phyloP scores from a whole-genome alignment of 2,329 filamentous ascomycete genomes.

The Colletotrichum eleusines region DNA sequence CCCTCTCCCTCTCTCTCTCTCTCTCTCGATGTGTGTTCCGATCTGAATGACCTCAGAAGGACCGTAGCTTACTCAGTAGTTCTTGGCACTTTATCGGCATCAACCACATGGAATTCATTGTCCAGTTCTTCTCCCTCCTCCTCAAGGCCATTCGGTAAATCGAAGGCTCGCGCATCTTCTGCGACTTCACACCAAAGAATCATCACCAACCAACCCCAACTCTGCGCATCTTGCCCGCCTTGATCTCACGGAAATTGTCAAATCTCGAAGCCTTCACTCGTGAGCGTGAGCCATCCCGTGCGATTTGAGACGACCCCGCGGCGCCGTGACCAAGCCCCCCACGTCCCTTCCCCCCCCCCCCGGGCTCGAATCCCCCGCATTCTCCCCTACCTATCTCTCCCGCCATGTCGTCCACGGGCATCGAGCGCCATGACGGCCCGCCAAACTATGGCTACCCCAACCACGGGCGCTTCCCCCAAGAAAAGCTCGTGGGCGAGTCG shows the following conservation, averaged over 20 bases:
- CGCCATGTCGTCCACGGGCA: conserved; percentile 44
- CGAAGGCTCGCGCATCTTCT: not conserved
- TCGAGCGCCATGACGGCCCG: conserved; percentile 38
- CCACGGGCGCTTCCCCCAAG: conserved; percentile 22
- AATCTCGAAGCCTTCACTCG: not conserved
- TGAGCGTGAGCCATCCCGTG: conserved; percentile 1
- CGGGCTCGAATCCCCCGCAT: conserved; percentile 15
- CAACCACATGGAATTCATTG: conserved; percentile 45
- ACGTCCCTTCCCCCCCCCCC: not conserved
- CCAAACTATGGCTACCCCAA: conserved; percentile 25
- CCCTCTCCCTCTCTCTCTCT: no score
- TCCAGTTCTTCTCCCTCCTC: conserved; percentile 46
- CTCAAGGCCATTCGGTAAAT: conserved; percentile 46
- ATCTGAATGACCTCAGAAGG: not conserved
- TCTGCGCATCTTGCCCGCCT: no score
- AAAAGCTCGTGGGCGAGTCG: conserved; percentile 33
- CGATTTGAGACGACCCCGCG: not conserved
- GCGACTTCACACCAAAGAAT: conserved; percentile 17
- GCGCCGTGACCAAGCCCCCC: not conserved
- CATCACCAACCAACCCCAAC: no score
- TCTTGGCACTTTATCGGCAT: conserved; percentile 9
- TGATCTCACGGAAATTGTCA: not conserved
- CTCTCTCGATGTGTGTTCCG: not conserved
- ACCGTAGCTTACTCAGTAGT: not conserved
- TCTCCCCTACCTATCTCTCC: not conserved